phyloP scores from a whole-genome alignment of 2,329 filamentous ascomycete species.

The Endothia cerciana region DNA sequence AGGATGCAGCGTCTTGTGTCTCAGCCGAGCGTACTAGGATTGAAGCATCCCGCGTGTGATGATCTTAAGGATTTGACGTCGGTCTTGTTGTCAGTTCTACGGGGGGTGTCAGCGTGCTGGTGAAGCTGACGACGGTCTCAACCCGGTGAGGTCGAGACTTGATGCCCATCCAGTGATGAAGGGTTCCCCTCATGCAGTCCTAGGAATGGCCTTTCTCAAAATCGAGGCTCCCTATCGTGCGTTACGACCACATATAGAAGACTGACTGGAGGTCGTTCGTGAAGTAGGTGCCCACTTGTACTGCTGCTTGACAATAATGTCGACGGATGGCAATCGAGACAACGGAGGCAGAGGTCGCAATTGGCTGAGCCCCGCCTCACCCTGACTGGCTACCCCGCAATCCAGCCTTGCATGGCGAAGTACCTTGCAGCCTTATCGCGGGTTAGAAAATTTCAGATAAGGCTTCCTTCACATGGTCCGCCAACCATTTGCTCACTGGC shows the following conservation, averaged over 20 bases:
- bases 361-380: background rate
- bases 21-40: background rate
- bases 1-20: background rate
- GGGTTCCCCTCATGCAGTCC: background rate
- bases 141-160: too few relatives aligned
- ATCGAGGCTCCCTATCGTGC: too few relatives aligned
- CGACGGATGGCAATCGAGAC: too few relatives aligned
- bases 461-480: background rate
- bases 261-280: background rate
- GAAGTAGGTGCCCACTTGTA: too few relatives aligned
- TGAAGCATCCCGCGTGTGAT: conserved; percentile 3
- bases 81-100: background rate
- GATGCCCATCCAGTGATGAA: background rate
- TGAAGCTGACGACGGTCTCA: background rate
- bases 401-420: conserved; percentile 30
- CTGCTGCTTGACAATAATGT: background rate
- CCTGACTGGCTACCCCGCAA: conserved; percentile 11
- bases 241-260: too few relatives aligned
- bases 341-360: background rate
- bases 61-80: background rate
- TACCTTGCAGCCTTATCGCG: conserved; percentile 17
- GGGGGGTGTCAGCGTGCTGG: background rate
- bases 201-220: background rate
- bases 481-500: background rate
- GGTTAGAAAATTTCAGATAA: conserved; percentile 21